Evolutionary conservation across 257 asterid genomes (phyloP).

Genomic region (Primulina tabacum): DNA sequence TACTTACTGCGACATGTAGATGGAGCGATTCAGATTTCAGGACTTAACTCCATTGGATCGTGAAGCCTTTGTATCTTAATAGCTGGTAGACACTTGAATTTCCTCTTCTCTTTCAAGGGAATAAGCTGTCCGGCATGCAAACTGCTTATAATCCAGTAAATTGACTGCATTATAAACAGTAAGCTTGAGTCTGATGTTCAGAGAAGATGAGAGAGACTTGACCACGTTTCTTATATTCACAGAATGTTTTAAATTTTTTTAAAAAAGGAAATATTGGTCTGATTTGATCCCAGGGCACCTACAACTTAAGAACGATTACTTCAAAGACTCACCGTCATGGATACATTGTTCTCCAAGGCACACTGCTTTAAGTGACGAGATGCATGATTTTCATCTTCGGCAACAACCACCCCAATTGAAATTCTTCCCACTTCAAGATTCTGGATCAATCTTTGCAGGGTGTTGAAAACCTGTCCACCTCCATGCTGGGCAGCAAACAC

Average conservation of each 20-base stretch:
- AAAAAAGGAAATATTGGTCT: constrained; percentile 14
- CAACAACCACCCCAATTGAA: constrained; percentile 50
- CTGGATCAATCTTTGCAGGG: constrained; percentile 60
- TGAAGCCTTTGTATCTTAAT: constrained; percentile 33
- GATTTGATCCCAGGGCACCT: neutral
- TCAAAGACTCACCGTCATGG: constrained; percentile 48
- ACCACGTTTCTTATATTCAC: neutral
- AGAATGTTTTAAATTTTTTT: constrained; percentile 5
- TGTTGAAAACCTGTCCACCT: constrained; percentile 71
- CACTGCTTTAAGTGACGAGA: constrained; percentile 82
- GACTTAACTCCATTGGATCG: constrained; percentile 47
- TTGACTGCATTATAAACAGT: constrained; percentile 52
- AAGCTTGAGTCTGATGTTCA: constrained; percentile 16
- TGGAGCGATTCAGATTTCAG: constrained; percentile 51
- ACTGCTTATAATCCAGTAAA: constrained; percentile 68
- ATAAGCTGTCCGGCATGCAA: constrained; percentile 58
- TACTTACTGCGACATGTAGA: constrained; percentile 22
- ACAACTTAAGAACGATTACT: constrained; percentile 14
- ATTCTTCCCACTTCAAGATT: constrained; percentile 52
- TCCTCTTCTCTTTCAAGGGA: constrained; percentile 44
- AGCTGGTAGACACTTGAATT: constrained; percentile 26
- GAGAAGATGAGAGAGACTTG: neutral
- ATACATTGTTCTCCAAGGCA: constrained; percentile 59
- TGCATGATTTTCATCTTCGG: constrained; percentile 46
- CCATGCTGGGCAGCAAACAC: constrained; percentile 53